Base-by-base conservation (phyloP, 108 stramenopile species). In the Pseudonitzschia pungens region DNA sequence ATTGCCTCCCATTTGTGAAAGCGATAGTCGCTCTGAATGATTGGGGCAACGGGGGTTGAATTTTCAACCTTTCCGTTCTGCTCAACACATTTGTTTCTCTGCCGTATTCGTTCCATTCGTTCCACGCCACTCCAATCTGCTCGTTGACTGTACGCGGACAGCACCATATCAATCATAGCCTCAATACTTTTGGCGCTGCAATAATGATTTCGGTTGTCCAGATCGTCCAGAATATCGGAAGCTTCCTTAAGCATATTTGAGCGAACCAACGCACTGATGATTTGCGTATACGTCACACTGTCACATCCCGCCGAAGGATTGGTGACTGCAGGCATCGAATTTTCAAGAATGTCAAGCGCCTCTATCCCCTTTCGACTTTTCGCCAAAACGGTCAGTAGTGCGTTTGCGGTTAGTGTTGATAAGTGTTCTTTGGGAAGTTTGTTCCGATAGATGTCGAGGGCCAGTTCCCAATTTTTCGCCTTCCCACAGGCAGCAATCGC, bases 401-500 rank as follows among this genome's bases (percentile, higher is more conserved):
- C 72, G 69, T 83, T 83, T 54, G 41, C 31, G 7, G 78, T 73
- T 27, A 83, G 8, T 5, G 70, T 67, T 11, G 78, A 66, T 1
- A 58, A 51, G 28, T 36, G 48, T 28, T 59, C 6, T 16, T 22
- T 29, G 14, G 77, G 65, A 31, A 79, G 70, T 24, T 31, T 31
- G 36, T 75, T 43, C 1, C 67, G 29, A 54, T 66, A 68, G 10
- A 83, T 63, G 29, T 79, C 29, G 1, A 79, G 45, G 4, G 82
- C 82, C 10, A 45, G 69, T 70, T 83, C 40, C 82, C 82, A 83
- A 31, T 73, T 59, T 44, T 71, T 65, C 58, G 26, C 24, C 24
- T 65, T 69, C 8, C 72, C 71, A 74, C 81, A 81, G 22, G 81
- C 81, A 10, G 81, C 81, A 70, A 81, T 81, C 48, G 81, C 81